Conservation (phyloP, 768 basidiomycete genomes). For the Boletus pseudopeckii region DNA sequence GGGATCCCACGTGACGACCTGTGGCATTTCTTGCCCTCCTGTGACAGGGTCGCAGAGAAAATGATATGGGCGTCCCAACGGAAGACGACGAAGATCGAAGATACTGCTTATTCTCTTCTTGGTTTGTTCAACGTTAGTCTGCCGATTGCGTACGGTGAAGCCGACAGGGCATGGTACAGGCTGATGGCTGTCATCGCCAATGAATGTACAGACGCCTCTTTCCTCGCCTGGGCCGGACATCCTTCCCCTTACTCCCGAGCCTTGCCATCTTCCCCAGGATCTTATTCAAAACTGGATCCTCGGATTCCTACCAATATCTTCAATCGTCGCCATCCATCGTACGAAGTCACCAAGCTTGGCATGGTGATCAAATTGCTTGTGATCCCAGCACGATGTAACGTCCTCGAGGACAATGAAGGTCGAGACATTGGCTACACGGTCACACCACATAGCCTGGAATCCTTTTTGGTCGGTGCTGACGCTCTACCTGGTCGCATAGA, state of each 20-base stretch:
- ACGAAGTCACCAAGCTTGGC: conserved; percentile 13
- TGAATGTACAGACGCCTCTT: conserved; percentile 11
- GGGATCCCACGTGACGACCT: conserved; percentile 13
- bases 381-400: conserved; percentile 6
- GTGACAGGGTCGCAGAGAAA: conserved; percentile 15
- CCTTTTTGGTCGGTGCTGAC: conserved; percentile 8
- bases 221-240: conserved; percentile 11
- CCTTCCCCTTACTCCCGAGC: conserved; percentile 14
- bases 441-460: conserved; percentile 1
- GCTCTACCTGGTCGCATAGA: neutral
- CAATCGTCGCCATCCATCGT: conserved; percentile 5
- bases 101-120: conserved; percentile 24
- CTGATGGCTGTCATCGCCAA: conserved; percentile 14
- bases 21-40: conserved; percentile 8
- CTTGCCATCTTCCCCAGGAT: conserved; percentile 7
- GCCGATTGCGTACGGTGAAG: conserved; percentile 26
- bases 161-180: conserved; percentile 20
- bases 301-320: neutral
- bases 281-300: conserved; percentile 8
- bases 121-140: conserved; percentile 23
- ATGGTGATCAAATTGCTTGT: conserved; percentile 9
- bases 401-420: conserved; percentile 8
- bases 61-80: conserved; percentile 26
- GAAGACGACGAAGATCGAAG: conserved; percentile 23
- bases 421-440: conserved; percentile 10